Percentiles rank a stretch among this genome's conserved stretches.
phyloP scores from a whole-genome alignment of 305 asterid species.

The Solanum hybrid region DNA sequence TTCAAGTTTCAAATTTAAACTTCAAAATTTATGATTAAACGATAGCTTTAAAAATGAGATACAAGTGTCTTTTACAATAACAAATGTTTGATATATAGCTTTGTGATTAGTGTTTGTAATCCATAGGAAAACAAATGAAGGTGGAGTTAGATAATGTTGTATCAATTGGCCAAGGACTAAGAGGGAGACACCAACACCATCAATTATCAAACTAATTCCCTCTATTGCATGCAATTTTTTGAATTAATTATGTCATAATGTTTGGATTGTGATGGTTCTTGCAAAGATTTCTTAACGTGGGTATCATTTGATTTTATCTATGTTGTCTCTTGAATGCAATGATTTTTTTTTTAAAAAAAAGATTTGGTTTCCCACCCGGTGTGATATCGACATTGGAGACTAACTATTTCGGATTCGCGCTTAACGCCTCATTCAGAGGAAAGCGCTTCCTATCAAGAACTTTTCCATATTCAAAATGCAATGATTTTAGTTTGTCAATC shows the following conservation, averaged over 20 bases:
- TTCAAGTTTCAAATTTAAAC: no score
- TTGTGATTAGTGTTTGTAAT: neutral
- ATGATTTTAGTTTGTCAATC: neutral
- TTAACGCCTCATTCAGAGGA: no score
- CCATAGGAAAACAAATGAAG: neutral
- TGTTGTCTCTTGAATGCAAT: neutral
- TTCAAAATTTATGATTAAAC: no score
- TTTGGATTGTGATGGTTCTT: neutral
- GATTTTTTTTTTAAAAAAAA: neutral
- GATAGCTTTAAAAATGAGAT: neutral
- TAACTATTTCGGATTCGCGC: no score
- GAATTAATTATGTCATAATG: neutral
- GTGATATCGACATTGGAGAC: no score
- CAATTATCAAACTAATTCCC: neutral
- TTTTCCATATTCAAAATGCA: neutral
- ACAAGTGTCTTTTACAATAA: neutral
- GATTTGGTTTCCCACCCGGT: no score
- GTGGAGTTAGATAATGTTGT: neutral
- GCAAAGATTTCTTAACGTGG: neutral
- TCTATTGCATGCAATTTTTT: neutral
- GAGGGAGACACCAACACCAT: neutral
- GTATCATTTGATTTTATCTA: neutral
- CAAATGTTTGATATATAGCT: neutral
- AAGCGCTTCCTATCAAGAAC: no score
- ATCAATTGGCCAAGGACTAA: neutral